These are phyloP conservation scores for Ustilago bromivora DNA, from an alignment of 1,284 basidiomycete genomes.

Conservation along the genomic window DNA sequence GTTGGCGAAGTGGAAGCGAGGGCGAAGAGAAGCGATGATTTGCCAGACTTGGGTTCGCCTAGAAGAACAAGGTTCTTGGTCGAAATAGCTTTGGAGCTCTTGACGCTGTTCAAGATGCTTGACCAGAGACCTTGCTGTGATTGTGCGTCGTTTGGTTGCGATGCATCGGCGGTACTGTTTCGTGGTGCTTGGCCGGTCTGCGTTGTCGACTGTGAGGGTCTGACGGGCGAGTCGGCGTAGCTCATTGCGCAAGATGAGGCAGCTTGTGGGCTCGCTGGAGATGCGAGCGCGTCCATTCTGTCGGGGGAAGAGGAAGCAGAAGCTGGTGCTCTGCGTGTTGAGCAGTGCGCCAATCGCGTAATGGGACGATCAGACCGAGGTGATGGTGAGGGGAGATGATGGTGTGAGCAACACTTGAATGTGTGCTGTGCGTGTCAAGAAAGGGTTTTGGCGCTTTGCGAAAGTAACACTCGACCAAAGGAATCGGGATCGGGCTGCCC, in stretches of 20 bases:
- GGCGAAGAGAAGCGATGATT: constrained; percentile 78
- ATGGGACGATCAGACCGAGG: background rate
- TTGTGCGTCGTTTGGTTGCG: constrained; percentile 1
- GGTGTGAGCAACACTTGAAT: background rate
- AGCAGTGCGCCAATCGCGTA: background rate
- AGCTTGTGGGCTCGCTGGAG: constrained; percentile 19
- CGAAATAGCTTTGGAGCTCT: constrained; percentile 83
- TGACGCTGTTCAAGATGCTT: constrained; percentile 88
- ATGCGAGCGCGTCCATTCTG: constrained; percentile 20
- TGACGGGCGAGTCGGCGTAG: constrained; percentile 22
- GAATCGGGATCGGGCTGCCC: background rate
- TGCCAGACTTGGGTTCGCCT: constrained; percentile 79
- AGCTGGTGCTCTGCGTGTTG: background rate
- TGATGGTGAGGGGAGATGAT: background rate
- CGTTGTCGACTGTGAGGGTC: constrained; percentile 3
- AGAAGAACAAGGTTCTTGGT: constrained; percentile 86
- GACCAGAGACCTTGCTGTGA: constrained; percentile 80
- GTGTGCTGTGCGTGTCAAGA: constrained; percentile 1
- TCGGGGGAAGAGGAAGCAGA: background rate
- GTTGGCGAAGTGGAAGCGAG: constrained; percentile 72
- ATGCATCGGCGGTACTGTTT: constrained; percentile 3
- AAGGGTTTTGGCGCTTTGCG: background rate
- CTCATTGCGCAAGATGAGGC: constrained; percentile 9
- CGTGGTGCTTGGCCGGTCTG: constrained; percentile 3
- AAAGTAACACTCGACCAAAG: background rate